Evolutionary conservation across 495 filamentous ascomycete genomes (phyloP).

Genomic region (Hypomontagnella monticulosa): DNA sequence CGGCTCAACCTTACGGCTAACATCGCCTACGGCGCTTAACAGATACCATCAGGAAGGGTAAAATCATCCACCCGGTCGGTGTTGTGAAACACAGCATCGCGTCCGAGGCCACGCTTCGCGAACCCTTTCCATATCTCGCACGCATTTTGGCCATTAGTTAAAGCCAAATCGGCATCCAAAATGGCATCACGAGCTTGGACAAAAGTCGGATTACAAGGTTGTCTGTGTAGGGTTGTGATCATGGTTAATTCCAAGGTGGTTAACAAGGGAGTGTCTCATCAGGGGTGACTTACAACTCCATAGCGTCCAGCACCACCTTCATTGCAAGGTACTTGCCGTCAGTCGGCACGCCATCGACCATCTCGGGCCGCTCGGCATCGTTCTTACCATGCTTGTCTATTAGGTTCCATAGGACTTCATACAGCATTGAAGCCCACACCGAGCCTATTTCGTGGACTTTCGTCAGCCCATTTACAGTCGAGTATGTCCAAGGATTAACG

Average conservation of each 20-base stretch:
- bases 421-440: constrained; percentile 55
- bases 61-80: constrained; percentile 23
- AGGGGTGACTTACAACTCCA: constrained; percentile 46
- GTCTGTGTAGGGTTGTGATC: constrained; percentile 3
- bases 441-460: constrained; percentile 52
- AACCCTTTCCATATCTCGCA: constrained; percentile 57
- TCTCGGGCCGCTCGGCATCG: constrained; percentile 45
- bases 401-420: constrained; percentile 55
- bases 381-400: constrained; percentile 56
- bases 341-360: constrained; percentile 48
- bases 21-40: constrained; percentile 22
- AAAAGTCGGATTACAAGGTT: constrained; percentile 57
- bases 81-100: constrained; percentile 28
- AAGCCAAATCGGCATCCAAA: constrained; percentile 52
- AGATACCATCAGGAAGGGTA: constrained; percentile 20
- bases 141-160: constrained; percentile 53
- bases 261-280: not conserved
- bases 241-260: not conserved
- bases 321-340: constrained; percentile 55
- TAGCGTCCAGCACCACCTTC: constrained; percentile 58
- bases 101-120: constrained; percentile 54
- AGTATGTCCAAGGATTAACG: constrained; percentile 51
- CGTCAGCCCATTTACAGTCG: constrained; percentile 41
- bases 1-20: not conserved
- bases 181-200: constrained; percentile 54